Evolutionary conservation across 306 rosid species (phyloP).

Genomic region (Sechiopsis laciniata): DNA sequence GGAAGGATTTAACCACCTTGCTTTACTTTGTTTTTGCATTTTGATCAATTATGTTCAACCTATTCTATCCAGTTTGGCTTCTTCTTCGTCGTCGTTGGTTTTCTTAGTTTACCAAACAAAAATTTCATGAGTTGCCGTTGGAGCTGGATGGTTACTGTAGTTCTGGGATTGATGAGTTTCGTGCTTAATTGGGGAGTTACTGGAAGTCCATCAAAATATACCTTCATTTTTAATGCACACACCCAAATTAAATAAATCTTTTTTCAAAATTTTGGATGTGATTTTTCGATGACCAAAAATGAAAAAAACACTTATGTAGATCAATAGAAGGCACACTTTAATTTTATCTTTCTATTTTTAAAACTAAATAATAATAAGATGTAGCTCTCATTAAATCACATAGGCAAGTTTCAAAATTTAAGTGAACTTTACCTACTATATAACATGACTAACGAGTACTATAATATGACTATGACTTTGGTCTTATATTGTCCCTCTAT

Average conservation of each 20-base stretch:
- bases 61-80: conserved; percentile 56
- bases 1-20: conserved; percentile 54
- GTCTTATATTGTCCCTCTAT: too few relatives aligned
- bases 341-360: too few relatives aligned
- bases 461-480: too few relatives aligned
- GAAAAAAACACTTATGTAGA: too few relatives aligned
- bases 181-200: conserved; percentile 40
- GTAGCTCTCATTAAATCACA: too few relatives aligned
- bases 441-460: too few relatives aligned
- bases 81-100: background rate
- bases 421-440: too few relatives aligned
- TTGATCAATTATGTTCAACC: conserved; percentile 72
- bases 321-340: too few relatives aligned
- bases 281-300: background rate
- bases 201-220: conserved; percentile 26
- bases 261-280: background rate
- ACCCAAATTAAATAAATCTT: background rate
- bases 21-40: conserved; percentile 58
- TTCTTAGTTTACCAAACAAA: background rate
- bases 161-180: conserved; percentile 55
- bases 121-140: conserved; percentile 65
- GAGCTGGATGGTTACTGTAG: conserved; percentile 87
- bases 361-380: too few relatives aligned
- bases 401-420: too few relatives aligned
- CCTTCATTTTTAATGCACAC: background rate